Percentiles rank a stretch among this genome's conserved stretches.
These are phyloP conservation scores for Pseudozyma thailandica DNA, from an alignment of 1,284 basidiomycete species.

Conservation along the genomic window DNA sequence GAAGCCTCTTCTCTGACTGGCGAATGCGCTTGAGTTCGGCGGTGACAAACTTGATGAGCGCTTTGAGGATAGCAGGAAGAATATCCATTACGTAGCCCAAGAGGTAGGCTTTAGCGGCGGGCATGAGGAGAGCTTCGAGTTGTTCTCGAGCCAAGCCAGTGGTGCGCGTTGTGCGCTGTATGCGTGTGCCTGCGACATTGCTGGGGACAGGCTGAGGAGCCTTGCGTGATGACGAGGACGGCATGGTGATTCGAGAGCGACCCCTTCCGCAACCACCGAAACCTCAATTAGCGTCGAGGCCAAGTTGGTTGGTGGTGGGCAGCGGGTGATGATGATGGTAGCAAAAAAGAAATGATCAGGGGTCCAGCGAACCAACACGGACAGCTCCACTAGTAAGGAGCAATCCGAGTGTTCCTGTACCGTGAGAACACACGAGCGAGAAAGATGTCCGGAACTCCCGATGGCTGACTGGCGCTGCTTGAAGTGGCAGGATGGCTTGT, in stretches of 20 bases:
- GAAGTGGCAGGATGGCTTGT: slow-evolving; percentile 1
- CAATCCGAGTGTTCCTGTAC: not conserved
- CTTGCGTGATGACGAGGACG: slow-evolving; percentile 4
- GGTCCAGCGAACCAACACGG: too few relatives aligned
- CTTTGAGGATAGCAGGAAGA: slow-evolving; percentile 59
- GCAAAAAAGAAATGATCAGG: not conserved
- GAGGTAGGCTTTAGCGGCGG: slow-evolving; percentile 55
- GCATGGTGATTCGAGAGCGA: slow-evolving; percentile 17
- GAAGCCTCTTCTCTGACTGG: slow-evolving; percentile 26
- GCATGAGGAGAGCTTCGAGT: slow-evolving; percentile 49
- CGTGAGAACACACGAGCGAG: too few relatives aligned
- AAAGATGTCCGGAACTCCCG: slow-evolving; percentile 8
- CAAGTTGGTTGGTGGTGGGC: too few relatives aligned
- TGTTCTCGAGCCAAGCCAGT: slow-evolving; percentile 8
- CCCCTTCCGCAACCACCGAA: not conserved
- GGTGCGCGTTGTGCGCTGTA: slow-evolving; percentile 1
- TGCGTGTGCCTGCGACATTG: slow-evolving; percentile 8
- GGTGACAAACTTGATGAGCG: slow-evolving; percentile 48
- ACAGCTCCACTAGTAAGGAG: too few relatives aligned
- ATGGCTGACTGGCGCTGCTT: not conserved
- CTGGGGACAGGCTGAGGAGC: slow-evolving; percentile 2
- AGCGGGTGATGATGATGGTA: not conserved
- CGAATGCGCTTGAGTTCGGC: slow-evolving; percentile 43
- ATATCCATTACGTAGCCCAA: slow-evolving; percentile 60
- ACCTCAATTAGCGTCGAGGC: too few relatives aligned